These are phyloP conservation scores for Epichloe typhina DNA, from an alignment of 2,329 filamentous ascomycete species.

Conservation along the genomic window DNA sequence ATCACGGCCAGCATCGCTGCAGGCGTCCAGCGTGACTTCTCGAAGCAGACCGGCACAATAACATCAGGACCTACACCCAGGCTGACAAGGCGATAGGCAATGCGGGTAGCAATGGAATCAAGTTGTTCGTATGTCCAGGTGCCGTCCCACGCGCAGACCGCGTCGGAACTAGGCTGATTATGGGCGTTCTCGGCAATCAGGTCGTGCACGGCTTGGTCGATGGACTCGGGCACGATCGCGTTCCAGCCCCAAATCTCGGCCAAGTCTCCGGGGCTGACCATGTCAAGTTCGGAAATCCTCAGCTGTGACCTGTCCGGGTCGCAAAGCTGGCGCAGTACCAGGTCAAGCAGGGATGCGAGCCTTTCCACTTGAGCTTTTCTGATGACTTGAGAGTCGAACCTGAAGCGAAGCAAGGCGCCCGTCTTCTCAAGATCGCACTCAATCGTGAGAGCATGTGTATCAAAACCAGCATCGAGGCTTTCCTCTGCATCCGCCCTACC, in stretches of 20 bases:
- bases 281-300: background rate
- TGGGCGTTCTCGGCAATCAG: conserved; percentile 8
- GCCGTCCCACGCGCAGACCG: conserved; percentile 15
- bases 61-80: conserved; percentile 10
- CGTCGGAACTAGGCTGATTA: conserved; percentile 5
- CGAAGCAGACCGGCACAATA: conserved; percentile 10
- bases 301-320: background rate
- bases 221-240: conserved; percentile 1
- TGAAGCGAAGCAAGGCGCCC: background rate
- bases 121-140: conserved; percentile 12
- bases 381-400: conserved; percentile 2
- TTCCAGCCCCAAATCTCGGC: conserved; percentile 10
- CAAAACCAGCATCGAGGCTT: background rate
- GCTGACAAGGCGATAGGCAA: conserved; percentile 6
- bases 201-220: conserved; percentile 10
- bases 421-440: background rate
- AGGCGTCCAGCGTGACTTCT: conserved; percentile 12
- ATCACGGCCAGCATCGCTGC: conserved; percentile 14
- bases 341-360: background rate
- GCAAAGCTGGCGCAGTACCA: background rate
- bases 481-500: background rate
- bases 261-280: conserved; percentile 1
- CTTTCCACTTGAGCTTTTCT: background rate
- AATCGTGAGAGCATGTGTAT: conserved; percentile 2
- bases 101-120: conserved; percentile 2